Base-by-base conservation (phyloP, 768 basidiomycete genomes). In the Kwoniella sp. region DNA sequence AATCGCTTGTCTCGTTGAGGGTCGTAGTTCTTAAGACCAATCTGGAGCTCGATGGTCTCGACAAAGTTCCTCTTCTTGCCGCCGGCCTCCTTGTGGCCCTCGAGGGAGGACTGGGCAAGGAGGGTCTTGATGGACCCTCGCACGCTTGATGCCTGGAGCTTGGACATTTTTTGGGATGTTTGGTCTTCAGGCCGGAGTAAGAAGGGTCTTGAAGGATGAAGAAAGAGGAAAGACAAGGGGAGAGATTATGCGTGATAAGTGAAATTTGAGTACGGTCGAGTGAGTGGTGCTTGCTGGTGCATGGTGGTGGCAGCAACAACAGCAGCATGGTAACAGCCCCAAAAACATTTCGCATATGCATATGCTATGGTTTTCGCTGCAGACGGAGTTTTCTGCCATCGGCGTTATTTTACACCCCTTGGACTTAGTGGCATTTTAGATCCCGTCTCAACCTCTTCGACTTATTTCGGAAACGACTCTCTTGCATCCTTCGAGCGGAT, bases 1-100 rank as follows among this genome's bases (percentile, higher is more conserved):
- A 99, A 98, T 92, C 96, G 96, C 86, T 98, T 99, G 83, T 99
- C 96, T 70, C 96, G 86, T 87, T 98, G 96, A 74, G 96, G 95
- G 82, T 99, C 79, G 76, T 81, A 81, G 78, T 80, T 80, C 77
- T 81, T 81, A 59, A 81, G 70, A 67, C 80, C 80, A 68, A 81
- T 79, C 71, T 81, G 79, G 65, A 80, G 71, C 74, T 81, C 80
- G 72, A 81, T 79, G 65, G 80, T 80, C 78, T 81, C 80, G 64
- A 79, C 69, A 67, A 80, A 80, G 79, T 80, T 80, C 65, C 79
- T 74, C 80, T 79, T 81, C 72, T 80, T 81, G 33, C 75, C 78
- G 58, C 72, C 74, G 59, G 78, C 79, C 62, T 76, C 70, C 65
- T 76, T 76, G 68, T 70, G 68, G 63, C 90, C 89, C 82, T 92